Base-by-base conservation (phyloP, 805 yeast genomes). In the Cyberlindnera nakhonratchasimensis region DNA sequence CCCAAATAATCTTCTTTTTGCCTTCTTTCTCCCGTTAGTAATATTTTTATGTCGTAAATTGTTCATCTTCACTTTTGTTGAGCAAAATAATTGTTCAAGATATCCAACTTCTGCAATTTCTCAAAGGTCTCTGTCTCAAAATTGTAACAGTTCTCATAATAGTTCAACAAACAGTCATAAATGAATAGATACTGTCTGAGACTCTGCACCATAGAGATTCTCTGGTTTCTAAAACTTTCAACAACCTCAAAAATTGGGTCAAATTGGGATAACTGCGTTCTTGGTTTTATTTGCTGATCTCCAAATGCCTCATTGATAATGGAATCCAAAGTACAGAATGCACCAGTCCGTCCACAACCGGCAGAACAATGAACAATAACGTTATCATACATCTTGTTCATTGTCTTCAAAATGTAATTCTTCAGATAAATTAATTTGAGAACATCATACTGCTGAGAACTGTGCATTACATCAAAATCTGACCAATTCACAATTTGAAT, bases 291-390 rank as follows among this genome's bases (percentile, higher is more conserved):
- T 19, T 20, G 24, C 19, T 29, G 23, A 22, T 24, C 18, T 14
- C 34, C 39, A 33, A 33, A 31, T n/a, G 37, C 33, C 40, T 50
- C 49, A 37, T 81, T 74, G 26, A 78, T 63, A 18, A 72, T 68
- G 0, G 82, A 71, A 55, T 86, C 95, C 18, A 84, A 65, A 1
- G 88, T 77, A 47, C 89, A 79, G 57, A 82, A 83, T 2, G 96
- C 86, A 2, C 99, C 99, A 0, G 98, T 88, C 44, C 99, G 70
- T 16, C 99, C 99, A 58, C 96, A 89, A 0, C 99, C 99, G 2
- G 98, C 98, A 6, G 96, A 87, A 58, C 99, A 91, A 63, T 91
- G 98, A 20, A 85, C 86, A 34, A 88, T 59, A 6, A 80, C 72
- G 1, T 66, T 59, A 7, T 52, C 44, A 7, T 47, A 32, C 32